Percentiles rank a stretch among this genome's conserved stretches.
Conservation (phyloP, 768 basidiomycete genomes). For the Lactarius sp. region DNA sequence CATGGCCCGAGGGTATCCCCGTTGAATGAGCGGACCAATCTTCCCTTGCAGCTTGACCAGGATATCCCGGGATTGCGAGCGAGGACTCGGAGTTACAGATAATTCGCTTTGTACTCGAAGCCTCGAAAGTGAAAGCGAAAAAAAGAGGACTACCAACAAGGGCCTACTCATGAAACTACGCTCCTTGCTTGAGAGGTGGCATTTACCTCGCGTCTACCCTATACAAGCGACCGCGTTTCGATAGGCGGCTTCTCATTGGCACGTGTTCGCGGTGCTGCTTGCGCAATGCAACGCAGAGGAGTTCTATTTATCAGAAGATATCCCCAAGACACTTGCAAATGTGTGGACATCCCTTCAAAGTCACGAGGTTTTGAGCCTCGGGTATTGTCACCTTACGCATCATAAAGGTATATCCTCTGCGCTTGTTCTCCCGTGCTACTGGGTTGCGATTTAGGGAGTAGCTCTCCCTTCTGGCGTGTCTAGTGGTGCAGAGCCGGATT, state of each 20-base stretch:
- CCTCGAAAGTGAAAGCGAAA: background rate
- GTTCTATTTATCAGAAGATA: background rate
- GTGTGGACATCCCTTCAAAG: background rate
- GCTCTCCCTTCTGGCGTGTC: background rate
- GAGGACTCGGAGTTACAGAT: background rate
- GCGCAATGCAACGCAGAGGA: background rate
- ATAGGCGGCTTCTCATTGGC: constrained; percentile 1
- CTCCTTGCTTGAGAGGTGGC: background rate
- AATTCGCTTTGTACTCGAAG: background rate
- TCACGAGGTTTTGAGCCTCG: background rate
- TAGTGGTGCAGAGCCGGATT: no score
- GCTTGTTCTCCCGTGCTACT: background rate
- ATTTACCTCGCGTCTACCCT: background rate
- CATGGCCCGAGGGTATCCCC: no score
- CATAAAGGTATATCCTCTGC: constrained; percentile 2
- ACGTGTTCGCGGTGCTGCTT: constrained; percentile 12
- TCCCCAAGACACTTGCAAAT: background rate
- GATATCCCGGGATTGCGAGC: background rate
- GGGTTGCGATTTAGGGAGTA: background rate
- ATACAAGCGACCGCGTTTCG: background rate
- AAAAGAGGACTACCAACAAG: background rate
- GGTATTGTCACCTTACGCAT: background rate
- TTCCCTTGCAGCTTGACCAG: no score
- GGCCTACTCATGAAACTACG: background rate
- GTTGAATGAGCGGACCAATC: background rate